phyloP scores from a whole-genome alignment of 2,329 filamentous ascomycete species.

The Coleophoma cylindrospora region DNA sequence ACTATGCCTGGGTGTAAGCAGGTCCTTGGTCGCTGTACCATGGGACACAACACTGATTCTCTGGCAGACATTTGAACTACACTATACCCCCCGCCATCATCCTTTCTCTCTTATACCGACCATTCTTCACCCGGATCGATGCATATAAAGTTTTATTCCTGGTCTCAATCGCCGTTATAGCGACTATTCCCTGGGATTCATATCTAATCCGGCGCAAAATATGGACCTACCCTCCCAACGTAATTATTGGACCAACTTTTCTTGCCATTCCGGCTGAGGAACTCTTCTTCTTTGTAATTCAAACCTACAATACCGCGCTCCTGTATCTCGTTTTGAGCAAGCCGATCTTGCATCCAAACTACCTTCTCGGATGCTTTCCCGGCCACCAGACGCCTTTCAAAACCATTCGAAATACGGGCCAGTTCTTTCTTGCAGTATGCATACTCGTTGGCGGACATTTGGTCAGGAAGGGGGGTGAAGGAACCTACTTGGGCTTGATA shows the following conservation, averaged over 20 bases:
- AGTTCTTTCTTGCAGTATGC: slow-evolving; percentile 38
- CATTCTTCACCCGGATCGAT: slow-evolving; percentile 57
- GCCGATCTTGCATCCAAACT: slow-evolving; percentile 49
- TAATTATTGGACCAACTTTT: slow-evolving; percentile 56
- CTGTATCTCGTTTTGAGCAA: slow-evolving; percentile 66
- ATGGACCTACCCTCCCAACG: slow-evolving; percentile 67
- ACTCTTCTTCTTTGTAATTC: slow-evolving; percentile 72
- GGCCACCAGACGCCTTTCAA: slow-evolving; percentile 9
- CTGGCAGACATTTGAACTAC: slow-evolving; percentile 51
- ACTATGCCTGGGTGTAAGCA: slow-evolving; percentile 59
- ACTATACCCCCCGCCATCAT: slow-evolving; percentile 58
- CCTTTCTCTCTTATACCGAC: slow-evolving; percentile 54
- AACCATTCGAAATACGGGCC: slow-evolving; percentile 38
- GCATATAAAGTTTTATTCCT: slow-evolving; percentile 57
- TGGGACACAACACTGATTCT: slow-evolving; percentile 2
- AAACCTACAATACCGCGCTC: slow-evolving; percentile 68
- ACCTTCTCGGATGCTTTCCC: slow-evolving; percentile 30
- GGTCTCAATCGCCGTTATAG: slow-evolving; percentile 56
- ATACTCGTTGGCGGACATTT: slow-evolving; percentile 40
- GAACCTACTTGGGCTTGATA: slow-evolving; percentile 67
- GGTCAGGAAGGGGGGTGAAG: slow-evolving; percentile 39
- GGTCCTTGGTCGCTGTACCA: neutral
- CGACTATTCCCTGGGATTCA: slow-evolving; percentile 73
- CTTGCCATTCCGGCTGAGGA: slow-evolving; percentile 67
- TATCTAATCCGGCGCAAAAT: slow-evolving; percentile 64